Percentiles rank a stretch among this genome's conserved stretches.
phyloP scores from a whole-genome alignment of 2,329 filamentous ascomycete genomes.

The Alternaria sp. region DNA sequence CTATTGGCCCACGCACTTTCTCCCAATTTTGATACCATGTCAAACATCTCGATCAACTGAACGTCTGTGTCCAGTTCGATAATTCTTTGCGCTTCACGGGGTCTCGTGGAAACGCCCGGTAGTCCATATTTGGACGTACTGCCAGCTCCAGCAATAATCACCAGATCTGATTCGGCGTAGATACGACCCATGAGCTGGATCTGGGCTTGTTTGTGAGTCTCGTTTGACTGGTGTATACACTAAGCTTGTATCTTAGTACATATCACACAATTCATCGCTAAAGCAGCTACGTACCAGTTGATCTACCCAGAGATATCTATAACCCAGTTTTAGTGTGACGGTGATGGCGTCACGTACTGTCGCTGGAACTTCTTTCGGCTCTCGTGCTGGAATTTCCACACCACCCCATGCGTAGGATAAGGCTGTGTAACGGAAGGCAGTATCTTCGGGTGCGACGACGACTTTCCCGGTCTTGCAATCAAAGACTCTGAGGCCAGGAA shows the following conservation, averaged over 20 bases:
- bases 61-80: rapidly evolving
- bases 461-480: neutral
- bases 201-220: neutral
- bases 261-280: too few relatives aligned
- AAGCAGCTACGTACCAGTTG: neutral
- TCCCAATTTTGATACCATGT: too few relatives aligned
- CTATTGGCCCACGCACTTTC: too few relatives aligned
- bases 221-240: neutral
- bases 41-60: neutral
- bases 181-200: neutral
- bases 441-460: rapidly evolving
- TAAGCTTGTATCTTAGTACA: neutral
- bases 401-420: neutral
- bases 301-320: neutral
- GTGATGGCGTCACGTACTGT: neutral
- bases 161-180: neutral
- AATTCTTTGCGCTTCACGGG: rapidly evolving
- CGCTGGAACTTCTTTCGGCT: neutral
- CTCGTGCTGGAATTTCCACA: too few relatives aligned
- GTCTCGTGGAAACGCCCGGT: neutral
- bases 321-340: neutral
- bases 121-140: neutral
- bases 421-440: neutral
- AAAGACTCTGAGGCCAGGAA: neutral
- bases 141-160: neutral